Base-by-base conservation (phyloP, 1,284 basidiomycete genomes). In the Ceratobasidium theobromae region DNA sequence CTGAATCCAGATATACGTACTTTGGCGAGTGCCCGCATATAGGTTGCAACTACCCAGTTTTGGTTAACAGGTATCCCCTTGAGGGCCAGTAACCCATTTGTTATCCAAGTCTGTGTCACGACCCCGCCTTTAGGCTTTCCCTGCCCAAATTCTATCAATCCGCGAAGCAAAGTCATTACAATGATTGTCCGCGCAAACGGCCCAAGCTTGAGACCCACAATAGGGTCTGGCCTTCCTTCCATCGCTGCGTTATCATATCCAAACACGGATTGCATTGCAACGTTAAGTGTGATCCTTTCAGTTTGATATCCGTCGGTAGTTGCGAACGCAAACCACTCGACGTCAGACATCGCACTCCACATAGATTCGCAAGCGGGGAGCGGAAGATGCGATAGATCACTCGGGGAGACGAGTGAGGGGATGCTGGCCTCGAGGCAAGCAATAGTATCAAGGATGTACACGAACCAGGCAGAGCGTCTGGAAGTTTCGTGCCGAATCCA, bases 361-460 rank as follows among this genome's bases (percentile, higher is more conserved):
- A 79, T 53, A 1, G 73, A 71, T 60, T 78, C 76, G 0, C 78
- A 74, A 1, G 77, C 77, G 0, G 79, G 79, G 0, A 79, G 72
- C 0, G 78, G 78, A 12, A 80, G 58, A 27, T 72, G 67, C 0
- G 75, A 72, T 1, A 78, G 32, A 60, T 79, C 78, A 57, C 70
- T 72, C 0, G 76, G 70, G 1, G 72, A 68, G 5, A 79, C 71
- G 66, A 75, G 75, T 9, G 74, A 73, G 4, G 74, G 74, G 43
- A 76, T 74, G 49, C 74, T 74, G 33, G 77, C 75, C 67, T 80
- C 79, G 62, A 80, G 70, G 2, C 75, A 74, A 2, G 76, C 77
- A 40, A 79, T 70, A 1, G 76, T 77, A 69, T 80, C 79, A 49
- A 79, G 77, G 64, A 77, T 73, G 68, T 77, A 79, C 16, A 80